Evolutionary conservation across 345 rosid genomes (phyloP).

Genomic region (Isatis tinctoria): DNA sequence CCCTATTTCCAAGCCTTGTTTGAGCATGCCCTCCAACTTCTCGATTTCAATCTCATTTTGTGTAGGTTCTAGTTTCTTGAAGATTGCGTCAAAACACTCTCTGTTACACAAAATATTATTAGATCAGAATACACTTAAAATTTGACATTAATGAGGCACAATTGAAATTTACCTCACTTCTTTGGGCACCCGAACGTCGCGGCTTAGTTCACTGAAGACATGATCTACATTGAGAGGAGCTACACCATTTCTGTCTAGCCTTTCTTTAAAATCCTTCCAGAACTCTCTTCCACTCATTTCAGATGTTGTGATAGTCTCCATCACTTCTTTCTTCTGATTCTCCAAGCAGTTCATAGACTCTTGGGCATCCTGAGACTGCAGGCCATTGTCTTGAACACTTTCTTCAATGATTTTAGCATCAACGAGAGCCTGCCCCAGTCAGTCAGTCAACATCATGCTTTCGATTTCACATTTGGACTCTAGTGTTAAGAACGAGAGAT

Average conservation of each 20-base stretch:
- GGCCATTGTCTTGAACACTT: constrained; percentile 25
- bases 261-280: constrained; percentile 38
- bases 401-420: constrained; percentile 44
- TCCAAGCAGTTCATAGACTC: constrained; percentile 36
- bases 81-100: constrained; percentile 36
- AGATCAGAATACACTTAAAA: neutral
- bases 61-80: constrained; percentile 38
- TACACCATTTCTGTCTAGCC: constrained; percentile 32
- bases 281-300: constrained; percentile 37
- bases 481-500: neutral
- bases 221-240: neutral
- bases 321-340: constrained; percentile 45
- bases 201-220: constrained; percentile 27
- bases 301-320: constrained; percentile 33
- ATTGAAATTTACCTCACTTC: constrained; percentile 39
- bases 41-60: constrained; percentile 35
- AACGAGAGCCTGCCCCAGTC: constrained; percentile 45
- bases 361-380: constrained; percentile 34
- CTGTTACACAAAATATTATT: constrained; percentile 13
- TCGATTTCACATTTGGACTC: neutral
- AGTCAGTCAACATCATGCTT: neutral
- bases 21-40: constrained; percentile 20
- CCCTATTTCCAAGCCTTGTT: constrained; percentile 35
- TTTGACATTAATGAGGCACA: neutral
- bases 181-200: constrained; percentile 23